Base-by-base conservation (phyloP, 305 asterid genomes). In the Withania somnifera region DNA sequence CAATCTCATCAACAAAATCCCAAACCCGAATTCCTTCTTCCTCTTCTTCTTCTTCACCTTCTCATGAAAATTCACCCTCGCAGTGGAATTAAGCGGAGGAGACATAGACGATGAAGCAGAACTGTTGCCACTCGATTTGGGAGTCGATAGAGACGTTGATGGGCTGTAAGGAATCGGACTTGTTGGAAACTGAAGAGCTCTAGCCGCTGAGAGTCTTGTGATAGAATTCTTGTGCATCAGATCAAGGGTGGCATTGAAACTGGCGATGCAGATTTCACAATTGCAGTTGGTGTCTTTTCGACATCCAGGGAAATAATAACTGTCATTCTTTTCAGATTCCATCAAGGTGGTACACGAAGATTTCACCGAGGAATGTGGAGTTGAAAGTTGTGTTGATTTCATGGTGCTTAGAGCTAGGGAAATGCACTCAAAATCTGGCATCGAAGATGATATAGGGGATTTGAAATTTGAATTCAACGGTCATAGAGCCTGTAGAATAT, bases 231-330 rank as follows among this genome's bases (percentile, higher is more conserved):
- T 86, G 17, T 81, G 85, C 45, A 61, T 91, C 88, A 95, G 89
- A 88, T 95, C 98, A 11, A 89, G 97, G 34, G 97, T 92, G 11
- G 99, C 96, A 28, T 92, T 91, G 60, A 93, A 88, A 91, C 98
- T 93, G 10, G 90, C 98, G 2, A 94, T 85, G 85, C 98, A 95
- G 7, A 94, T 95, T n/a, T 91, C 89, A 83, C 98, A 94, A 78
- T 69, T 84, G 88, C 98, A 95, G 10, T 93, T 92, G 28, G 98
- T 92, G 47, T 95, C 98, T 83, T 88, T 92, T 69, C 92, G 84
- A 87, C 99, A 95, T 34, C 94, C 94, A 0, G 94, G 95, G 40
- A 91, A 93, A 83, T 95, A 94, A 20, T 60, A 90, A 47, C 87
- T 86, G 79, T 89, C 98, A n/a, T 92, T 88, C 5, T 80, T 84